These are phyloP conservation scores for Hypocreales sp. DNA, from an alignment of 2,329 filamentous ascomycete species.

Conservation along the genomic window DNA sequence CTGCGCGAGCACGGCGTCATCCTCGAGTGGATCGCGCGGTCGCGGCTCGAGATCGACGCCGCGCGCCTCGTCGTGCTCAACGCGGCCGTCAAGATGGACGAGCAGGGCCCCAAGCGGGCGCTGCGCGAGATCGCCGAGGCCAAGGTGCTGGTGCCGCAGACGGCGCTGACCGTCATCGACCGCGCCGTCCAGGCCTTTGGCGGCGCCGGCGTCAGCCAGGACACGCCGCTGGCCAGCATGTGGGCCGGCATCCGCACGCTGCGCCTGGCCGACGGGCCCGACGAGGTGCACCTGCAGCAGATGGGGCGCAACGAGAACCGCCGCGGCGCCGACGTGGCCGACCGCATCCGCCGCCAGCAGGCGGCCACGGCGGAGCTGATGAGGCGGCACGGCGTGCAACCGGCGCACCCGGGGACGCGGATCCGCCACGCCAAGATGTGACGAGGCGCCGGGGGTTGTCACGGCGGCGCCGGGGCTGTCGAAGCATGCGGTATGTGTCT, in stretches of 20 bases:
- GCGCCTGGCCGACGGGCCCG: constrained; percentile 80
- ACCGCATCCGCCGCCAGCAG: constrained; percentile 48
- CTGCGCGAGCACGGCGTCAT: constrained; percentile 85
- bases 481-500: too few relatives aligned
- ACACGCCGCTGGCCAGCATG: constrained; percentile 78
- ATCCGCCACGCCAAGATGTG: constrained; percentile 34
- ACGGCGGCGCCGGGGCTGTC: too few relatives aligned
- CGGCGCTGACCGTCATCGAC: constrained; percentile 77
- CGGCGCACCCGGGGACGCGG: constrained; percentile 32
- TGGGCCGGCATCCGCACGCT: constrained; percentile 72
- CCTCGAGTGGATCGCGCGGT: constrained; percentile 85
- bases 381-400: constrained; percentile 35
- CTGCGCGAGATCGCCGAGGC: constrained; percentile 90
- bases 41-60: constrained; percentile 85
- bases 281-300: constrained; percentile 85
- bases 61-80: constrained; percentile 84
- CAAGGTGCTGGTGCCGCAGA: constrained; percentile 79
- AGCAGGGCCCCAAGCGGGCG: constrained; percentile 72
- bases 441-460: too few relatives aligned
- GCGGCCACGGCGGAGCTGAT: constrained; percentile 50
- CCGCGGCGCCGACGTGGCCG: constrained; percentile 43
- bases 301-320: constrained; percentile 70
- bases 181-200: constrained; percentile 88
- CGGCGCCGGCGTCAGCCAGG: constrained; percentile 80
- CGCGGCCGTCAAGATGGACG: constrained; percentile 89